Evolutionary conservation across 257 asterid genomes (phyloP).

Genomic region (Misopates orontium): DNA sequence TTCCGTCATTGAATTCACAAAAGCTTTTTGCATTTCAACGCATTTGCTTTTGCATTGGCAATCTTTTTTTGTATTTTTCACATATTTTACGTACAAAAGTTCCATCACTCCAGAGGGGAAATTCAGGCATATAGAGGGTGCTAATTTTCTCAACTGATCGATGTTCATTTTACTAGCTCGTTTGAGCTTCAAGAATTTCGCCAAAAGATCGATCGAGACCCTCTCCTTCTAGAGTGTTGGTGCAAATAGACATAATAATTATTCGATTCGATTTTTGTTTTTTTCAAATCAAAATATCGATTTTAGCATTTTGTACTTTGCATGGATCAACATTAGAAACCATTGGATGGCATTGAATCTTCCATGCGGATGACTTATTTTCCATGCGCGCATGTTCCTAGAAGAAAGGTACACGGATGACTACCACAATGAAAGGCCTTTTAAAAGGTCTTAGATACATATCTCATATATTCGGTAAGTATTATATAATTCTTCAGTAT

Average conservation of each 20-base stretch:
- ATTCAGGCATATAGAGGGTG: too few species aligned
- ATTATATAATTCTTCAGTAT: too few species aligned
- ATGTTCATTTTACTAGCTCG: conserved; percentile 28
- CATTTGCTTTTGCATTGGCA: conserved; percentile 11
- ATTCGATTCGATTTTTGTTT: too few species aligned
- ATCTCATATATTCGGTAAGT: conserved; percentile 88
- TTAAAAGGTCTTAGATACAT: conserved; percentile 91
- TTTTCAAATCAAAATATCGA: not conserved
- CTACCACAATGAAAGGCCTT: conserved; percentile 84
- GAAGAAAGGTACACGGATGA: conserved; percentile 34
- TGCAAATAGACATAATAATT: not conserved
- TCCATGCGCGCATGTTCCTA: conserved; percentile 32
- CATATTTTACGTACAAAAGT: conserved; percentile 16
- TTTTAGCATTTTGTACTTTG: conserved; percentile 26
- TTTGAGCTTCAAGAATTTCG: conserved; percentile 30
- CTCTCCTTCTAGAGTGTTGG: conserved; percentile 7
- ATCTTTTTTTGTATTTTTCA: not conserved
- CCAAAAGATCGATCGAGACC: not conserved
- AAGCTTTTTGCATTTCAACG: conserved; percentile 30
- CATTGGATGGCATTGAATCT: too few species aligned
- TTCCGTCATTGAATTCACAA: conserved; percentile 33
- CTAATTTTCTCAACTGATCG: conserved; percentile 16
- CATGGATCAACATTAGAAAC: conserved; percentile 44
- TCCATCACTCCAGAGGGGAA: conserved; percentile 17
- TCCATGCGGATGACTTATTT: too few species aligned